These are phyloP conservation scores for Lophiotrema nucula DNA, from an alignment of 495 filamentous ascomycete genomes.

Conservation along the genomic window DNA sequence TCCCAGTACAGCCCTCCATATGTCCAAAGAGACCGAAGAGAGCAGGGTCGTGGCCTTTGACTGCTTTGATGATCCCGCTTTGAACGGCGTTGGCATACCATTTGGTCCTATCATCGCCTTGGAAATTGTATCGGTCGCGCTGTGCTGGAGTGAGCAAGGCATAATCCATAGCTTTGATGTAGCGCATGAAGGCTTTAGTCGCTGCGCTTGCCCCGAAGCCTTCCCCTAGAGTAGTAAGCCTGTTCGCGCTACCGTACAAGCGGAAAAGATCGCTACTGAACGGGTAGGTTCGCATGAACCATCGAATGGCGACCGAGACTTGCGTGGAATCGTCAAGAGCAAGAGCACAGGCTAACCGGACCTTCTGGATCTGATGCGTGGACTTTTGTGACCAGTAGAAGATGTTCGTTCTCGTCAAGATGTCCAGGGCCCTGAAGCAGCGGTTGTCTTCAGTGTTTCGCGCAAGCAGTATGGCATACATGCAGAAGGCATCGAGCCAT, in stretches of 20 bases:
- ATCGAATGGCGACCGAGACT: conserved; percentile 64
- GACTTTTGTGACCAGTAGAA: conserved; percentile 65
- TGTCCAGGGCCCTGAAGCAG: conserved; percentile 73
- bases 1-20: conserved; percentile 71
- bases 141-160: conserved; percentile 41
- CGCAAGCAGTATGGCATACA: conserved; percentile 75
- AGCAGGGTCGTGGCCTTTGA: conserved; percentile 55
- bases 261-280: conserved; percentile 82
- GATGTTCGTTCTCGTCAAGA: conserved; percentile 71
- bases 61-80: background rate
- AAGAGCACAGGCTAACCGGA: conserved; percentile 84
- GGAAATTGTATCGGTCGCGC: conserved; percentile 38
- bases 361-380: conserved; percentile 67
- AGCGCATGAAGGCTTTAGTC: conserved; percentile 85
- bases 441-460: conserved; percentile 57
- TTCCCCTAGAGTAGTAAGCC: conserved; percentile 52
- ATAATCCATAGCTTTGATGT: conserved; percentile 87
- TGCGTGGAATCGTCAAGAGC: conserved; percentile 75
- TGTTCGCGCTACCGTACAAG: conserved; percentile 69
- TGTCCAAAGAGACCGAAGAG: conserved; percentile 86
- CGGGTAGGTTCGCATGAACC: conserved; percentile 82
- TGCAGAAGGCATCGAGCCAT: conserved; percentile 89
- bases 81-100: conserved; percentile 8
- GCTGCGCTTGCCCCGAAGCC: conserved; percentile 58
- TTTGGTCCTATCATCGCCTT: conserved; percentile 6